Conservation (phyloP, 768 basidiomycete genomes). For the Asterophora parasitica region DNA sequence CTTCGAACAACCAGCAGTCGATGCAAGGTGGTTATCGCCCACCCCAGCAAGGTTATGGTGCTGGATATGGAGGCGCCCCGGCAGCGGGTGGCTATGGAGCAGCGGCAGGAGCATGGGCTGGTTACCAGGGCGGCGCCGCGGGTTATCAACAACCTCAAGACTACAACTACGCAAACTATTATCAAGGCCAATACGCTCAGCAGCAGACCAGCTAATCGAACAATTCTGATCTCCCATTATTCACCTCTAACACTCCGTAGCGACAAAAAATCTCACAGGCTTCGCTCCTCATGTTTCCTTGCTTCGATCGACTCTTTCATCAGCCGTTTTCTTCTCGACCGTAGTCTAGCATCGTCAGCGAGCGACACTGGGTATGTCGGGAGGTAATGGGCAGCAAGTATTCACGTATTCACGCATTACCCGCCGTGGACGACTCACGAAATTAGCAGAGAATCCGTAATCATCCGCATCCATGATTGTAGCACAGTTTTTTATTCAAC, state of each 20-base stretch:
- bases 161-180: conserved; percentile 84
- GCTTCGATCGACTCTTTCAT: conserved; percentile 10
- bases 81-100: conserved; percentile 38
- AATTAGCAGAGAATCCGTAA: conserved; percentile 13
- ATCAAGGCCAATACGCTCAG: conserved; percentile 84
- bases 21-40: conserved; percentile 58
- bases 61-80: conserved; percentile 38
- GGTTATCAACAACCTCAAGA: conserved; percentile 58
- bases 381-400: conserved; percentile 18
- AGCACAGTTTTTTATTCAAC: conserved; percentile 9
- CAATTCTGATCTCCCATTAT: conserved; percentile 24
- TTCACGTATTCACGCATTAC: conserved; percentile 12
- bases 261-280: conserved; percentile 35
- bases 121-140: conserved; percentile 40
- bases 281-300: conserved; percentile 13
- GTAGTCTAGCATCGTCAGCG: conserved; percentile 7
- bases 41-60: conserved; percentile 54
- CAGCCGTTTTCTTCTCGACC: conserved; percentile 4
- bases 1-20: conserved; percentile 43
- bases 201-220: conserved; percentile 48
- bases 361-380: conserved; percentile 4
- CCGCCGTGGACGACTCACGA: conserved; percentile 17
- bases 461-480: conserved; percentile 9
- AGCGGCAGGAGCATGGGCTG: conserved; percentile 41
- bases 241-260: conserved; percentile 39